Evolutionary conservation across 176 grass and related monocot genomes (phyloP).

Genomic region (Lolium multiflorum): DNA sequence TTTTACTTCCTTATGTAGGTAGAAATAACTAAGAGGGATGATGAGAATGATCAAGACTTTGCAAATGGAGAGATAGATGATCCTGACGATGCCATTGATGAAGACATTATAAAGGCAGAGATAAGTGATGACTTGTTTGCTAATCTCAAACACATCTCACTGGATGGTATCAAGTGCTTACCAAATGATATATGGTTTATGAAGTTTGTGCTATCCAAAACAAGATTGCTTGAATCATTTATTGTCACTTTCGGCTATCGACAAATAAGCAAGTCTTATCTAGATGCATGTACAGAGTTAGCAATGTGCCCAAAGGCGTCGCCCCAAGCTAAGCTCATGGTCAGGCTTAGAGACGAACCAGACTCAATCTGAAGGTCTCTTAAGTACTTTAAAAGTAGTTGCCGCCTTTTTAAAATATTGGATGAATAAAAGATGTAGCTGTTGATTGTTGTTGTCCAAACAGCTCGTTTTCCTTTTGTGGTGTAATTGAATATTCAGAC

Average conservation of each 20-base stretch:
- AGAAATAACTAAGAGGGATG: not conserved
- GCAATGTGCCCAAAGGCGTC: too few relatives aligned
- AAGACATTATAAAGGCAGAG: not conserved
- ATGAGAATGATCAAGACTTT: not conserved
- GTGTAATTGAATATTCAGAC: too few relatives aligned
- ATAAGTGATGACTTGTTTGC: slow-evolving; percentile 18
- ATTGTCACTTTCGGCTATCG: not conserved
- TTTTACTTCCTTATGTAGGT: slow-evolving; percentile 19
- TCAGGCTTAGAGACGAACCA: too few relatives aligned
- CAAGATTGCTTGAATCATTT: slow-evolving; percentile 7
- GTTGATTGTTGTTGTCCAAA: too few relatives aligned
- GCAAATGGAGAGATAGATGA: not conserved
- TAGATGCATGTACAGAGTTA: not conserved
- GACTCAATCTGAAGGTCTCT: too few relatives aligned
- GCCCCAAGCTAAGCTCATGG: too few relatives aligned
- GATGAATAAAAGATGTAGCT: too few relatives aligned
- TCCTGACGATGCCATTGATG: not conserved
- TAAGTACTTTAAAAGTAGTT: too few relatives aligned
- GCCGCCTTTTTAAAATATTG: too few relatives aligned
- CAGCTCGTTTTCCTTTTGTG: too few relatives aligned
- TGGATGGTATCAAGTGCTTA: not conserved
- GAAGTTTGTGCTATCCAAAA: slow-evolving; percentile 22
- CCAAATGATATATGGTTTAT: slow-evolving; percentile 10
- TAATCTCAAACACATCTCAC: not conserved
- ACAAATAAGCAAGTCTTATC: not conserved